Conservation (phyloP, 345 rosid genomes). For the Pelargonium nanum region DNA sequence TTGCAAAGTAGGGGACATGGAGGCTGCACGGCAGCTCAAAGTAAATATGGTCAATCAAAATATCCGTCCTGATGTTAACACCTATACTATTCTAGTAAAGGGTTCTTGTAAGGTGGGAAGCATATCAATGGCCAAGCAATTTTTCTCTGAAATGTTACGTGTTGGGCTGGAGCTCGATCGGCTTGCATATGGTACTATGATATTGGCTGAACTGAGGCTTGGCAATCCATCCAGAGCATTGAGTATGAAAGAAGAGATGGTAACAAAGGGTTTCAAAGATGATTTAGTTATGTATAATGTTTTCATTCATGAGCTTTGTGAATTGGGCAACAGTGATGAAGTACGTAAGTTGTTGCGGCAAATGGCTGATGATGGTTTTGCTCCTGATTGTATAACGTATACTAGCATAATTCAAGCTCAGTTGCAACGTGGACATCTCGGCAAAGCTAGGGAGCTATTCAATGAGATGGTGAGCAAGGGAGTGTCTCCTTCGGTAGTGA, state of each 20-base stretch:
- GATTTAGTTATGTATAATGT: conserved; percentile 51
- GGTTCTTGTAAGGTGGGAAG: conserved; percentile 49
- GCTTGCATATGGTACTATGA: conserved; percentile 38
- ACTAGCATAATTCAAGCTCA: conserved; percentile 51
- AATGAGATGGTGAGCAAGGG: conserved; percentile 42
- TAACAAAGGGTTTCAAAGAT: conserved; percentile 32
- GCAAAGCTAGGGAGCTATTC: conserved; percentile 42
- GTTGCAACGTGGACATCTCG: conserved; percentile 35
- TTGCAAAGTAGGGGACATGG: conserved; percentile 48
- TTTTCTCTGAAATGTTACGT: conserved; percentile 49
- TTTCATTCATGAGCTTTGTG: conserved; percentile 38
- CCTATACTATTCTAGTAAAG: conserved; percentile 54
- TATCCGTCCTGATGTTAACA: conserved; percentile 47
- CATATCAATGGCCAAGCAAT: conserved; percentile 30
- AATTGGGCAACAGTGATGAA: conserved; percentile 35
- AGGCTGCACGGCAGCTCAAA: conserved; percentile 46
- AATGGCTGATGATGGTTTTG: conserved; percentile 35
- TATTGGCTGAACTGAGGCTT: conserved; percentile 41
- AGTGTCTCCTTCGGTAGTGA: conserved; percentile 44
- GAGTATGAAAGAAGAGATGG: conserved; percentile 54
- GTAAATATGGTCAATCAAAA: conserved; percentile 41
- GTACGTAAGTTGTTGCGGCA: conserved; percentile 35
- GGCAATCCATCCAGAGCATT: conserved; percentile 39
- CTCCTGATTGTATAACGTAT: conserved; percentile 57
- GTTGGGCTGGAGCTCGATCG: conserved; percentile 46